Evolutionary conservation across 2,329 filamentous ascomycete species (phyloP).

Genomic region (Diatrype stigma): DNA sequence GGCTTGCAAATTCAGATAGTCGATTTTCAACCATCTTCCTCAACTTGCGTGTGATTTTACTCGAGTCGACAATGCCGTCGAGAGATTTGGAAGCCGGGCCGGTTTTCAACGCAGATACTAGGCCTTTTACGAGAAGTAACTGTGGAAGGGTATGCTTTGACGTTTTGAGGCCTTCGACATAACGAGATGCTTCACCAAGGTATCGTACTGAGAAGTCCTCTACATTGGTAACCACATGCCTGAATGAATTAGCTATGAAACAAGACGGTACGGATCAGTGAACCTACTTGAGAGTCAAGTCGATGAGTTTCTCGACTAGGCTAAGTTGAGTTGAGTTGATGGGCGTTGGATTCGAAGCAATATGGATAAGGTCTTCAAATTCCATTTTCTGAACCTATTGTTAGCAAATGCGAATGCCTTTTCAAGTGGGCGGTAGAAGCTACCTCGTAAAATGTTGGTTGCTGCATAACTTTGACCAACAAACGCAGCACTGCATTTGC

Average conservation of each 20-base stretch:
- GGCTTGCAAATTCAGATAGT: constrained; percentile 17
- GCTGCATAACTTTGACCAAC: constrained; percentile 24
- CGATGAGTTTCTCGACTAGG: constrained; percentile 21
- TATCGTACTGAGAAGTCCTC: constrained; percentile 21
- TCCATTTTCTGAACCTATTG: constrained; percentile 22
- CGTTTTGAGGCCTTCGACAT: constrained; percentile 13
- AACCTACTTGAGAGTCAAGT: constrained; percentile 23
- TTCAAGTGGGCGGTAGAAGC: neutral
- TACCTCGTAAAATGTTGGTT: constrained; percentile 30
- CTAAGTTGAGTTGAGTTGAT: constrained; percentile 9
- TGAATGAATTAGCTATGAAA: constrained; percentile 13
- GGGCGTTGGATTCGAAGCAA: constrained; percentile 15
- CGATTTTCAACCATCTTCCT: constrained; percentile 16
- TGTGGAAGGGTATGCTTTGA: constrained; percentile 7
- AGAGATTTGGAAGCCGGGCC: constrained; percentile 9
- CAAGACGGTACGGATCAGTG: neutral
- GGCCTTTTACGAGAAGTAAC: constrained; percentile 22
- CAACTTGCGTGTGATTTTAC: constrained; percentile 16
- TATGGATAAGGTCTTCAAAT: constrained; percentile 23
- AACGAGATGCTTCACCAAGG: constrained; percentile 17
- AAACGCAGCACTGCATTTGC: constrained; percentile 20
- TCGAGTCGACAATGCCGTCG: constrained; percentile 8
- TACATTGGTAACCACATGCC: constrained; percentile 21
- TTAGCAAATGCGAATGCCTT: constrained; percentile 7
- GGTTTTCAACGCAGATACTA: constrained; percentile 16